Conservation (phyloP, 176 grass and related monocot genomes). For the Puccinellia tenuiflora region DNA sequence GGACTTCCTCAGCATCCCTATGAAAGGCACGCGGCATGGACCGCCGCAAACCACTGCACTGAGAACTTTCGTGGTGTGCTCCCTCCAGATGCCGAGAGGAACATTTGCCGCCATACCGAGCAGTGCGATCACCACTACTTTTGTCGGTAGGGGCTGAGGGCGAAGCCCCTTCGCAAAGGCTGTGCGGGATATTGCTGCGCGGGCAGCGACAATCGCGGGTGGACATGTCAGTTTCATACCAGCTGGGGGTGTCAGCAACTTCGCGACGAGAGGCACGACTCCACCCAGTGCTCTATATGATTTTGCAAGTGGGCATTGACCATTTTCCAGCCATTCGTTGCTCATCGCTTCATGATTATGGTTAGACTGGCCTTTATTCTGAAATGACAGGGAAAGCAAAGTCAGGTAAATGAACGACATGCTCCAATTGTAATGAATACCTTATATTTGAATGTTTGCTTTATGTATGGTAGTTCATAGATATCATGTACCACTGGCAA, state of each 20-base stretch:
- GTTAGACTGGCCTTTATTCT: conserved; percentile 49
- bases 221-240: conserved; percentile 68
- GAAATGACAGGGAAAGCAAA: conserved; percentile 28
- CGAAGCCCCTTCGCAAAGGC: conserved; percentile 66
- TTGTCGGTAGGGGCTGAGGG: conserved; percentile 59
- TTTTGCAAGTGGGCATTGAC: conserved; percentile 72
- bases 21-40: conserved; percentile 78
- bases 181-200: conserved; percentile 55
- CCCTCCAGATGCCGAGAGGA: conserved; percentile 82
- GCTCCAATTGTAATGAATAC: not conserved
- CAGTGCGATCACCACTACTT: conserved; percentile 70
- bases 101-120: conserved; percentile 75
- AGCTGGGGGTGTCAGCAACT: conserved; percentile 58
- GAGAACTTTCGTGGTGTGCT: conserved; percentile 84
- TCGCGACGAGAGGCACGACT: conserved; percentile 64
- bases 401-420: not conserved
- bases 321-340: conserved; percentile 74
- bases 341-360: conserved; percentile 56
- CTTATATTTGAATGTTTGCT: not conserved
- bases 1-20: conserved; percentile 87
- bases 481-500: not conserved
- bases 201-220: conserved; percentile 58
- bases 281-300: conserved; percentile 60
- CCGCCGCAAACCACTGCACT: conserved; percentile 55
- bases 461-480: not conserved